phyloP scores from a whole-genome alignment of 2,329 filamentous ascomycete genomes.

The Macrophomina pseudophaseolina region DNA sequence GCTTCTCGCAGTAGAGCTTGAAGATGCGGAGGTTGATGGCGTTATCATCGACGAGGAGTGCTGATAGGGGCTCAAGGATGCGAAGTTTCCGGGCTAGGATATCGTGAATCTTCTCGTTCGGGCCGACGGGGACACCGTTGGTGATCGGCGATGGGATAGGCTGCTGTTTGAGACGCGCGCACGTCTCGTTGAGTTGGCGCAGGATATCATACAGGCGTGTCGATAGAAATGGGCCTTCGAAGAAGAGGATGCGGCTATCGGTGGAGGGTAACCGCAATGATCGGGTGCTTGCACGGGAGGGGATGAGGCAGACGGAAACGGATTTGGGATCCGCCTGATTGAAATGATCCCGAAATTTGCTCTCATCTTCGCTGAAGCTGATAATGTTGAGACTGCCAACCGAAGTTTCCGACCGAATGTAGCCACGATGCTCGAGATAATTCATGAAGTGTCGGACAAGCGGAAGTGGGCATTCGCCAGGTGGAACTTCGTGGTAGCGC shows the following conservation, averaged over 20 bases:
- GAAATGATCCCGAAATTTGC: conserved; percentile 31
- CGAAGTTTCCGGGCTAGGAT: conserved; percentile 5
- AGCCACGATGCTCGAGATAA: conserved; percentile 30
- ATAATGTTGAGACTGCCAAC: conserved; percentile 34
- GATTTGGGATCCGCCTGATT: conserved; percentile 29
- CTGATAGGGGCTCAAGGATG: conserved; percentile 15
- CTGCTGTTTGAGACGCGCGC: conserved; percentile 7
- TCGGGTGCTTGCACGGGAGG: conserved; percentile 32
- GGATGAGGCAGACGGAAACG: conserved; percentile 39
- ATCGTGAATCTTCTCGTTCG: conserved; percentile 10
- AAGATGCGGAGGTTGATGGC: conserved; percentile 56
- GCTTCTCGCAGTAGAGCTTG: conserved; percentile 53
- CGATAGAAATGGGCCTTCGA: conserved; percentile 37
- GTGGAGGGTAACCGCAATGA: conserved; percentile 30
- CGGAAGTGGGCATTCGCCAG: not conserved
- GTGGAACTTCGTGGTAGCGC: conserved; percentile 27
- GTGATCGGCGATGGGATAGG: not conserved
- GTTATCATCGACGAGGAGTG: conserved; percentile 57
- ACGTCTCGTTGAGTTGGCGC: conserved; percentile 25
- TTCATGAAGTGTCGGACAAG: conserved; percentile 29
- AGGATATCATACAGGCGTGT: conserved; percentile 30
- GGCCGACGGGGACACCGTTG: not conserved
- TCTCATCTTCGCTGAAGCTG: conserved; percentile 34
- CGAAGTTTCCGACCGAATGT: conserved; percentile 18
- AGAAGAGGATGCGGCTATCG: conserved; percentile 35